Conservation (phyloP, 1,139 yeast genomes). For the Kodamaea arcana region DNA sequence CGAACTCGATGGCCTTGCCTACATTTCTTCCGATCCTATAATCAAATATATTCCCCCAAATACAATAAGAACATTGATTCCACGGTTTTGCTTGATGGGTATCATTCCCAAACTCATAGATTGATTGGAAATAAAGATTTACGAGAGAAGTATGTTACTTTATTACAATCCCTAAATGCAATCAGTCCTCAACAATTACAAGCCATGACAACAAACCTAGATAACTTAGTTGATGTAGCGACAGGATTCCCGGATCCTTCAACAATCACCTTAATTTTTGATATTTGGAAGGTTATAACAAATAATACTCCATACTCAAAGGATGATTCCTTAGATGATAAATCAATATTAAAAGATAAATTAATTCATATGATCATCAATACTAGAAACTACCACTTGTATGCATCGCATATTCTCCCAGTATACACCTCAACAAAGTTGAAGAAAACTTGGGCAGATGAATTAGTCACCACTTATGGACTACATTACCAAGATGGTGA, state of each 20-base stretch:
- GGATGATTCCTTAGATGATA: conserved; percentile 16
- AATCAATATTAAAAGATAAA: conserved; percentile 17
- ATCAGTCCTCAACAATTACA: conserved; percentile 11
- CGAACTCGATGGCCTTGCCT: no score
- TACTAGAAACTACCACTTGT: conserved; percentile 16
- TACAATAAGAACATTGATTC: conserved; percentile 4
- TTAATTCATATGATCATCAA: conserved; percentile 22
- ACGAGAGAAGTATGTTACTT: conserved; percentile 11
- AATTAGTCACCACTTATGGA: conserved; percentile 18
- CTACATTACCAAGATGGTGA: conserved; percentile 13
- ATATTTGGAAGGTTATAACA: conserved; percentile 18
- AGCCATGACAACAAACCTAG: conserved; percentile 11
- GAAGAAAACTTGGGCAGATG: conserved; percentile 20
- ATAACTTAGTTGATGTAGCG: conserved; percentile 16
- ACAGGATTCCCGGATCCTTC: conserved; percentile 15
- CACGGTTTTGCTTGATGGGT: conserved; percentile 4
- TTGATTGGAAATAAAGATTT: conserved; percentile 12
- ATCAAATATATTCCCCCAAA: conserved; percentile 3
- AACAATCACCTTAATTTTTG: conserved; percentile 16
- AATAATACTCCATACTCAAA: background rate
- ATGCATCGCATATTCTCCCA: conserved; percentile 17
- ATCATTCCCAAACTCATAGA: conserved; percentile 13
- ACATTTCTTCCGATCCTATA: no score
- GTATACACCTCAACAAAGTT: conserved; percentile 5
- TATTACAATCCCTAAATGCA: conserved; percentile 4